Conservation (phyloP, 208 protist species). For the Acanthamoeba castellanii region DNA sequence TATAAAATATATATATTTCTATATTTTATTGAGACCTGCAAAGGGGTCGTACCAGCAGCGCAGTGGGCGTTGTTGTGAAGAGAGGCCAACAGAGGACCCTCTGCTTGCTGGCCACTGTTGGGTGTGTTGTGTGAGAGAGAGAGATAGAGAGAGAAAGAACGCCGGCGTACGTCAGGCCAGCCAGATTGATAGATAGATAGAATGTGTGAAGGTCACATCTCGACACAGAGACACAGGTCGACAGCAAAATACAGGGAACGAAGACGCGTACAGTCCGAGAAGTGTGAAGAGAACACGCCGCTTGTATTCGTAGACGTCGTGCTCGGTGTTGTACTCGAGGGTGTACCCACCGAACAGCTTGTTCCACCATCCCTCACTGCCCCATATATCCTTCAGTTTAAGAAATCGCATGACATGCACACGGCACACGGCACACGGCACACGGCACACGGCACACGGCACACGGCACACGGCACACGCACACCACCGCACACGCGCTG, state of each 20-base stretch:
- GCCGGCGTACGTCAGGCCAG: too few relatives aligned
- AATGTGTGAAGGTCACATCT: not conserved
- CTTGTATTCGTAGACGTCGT: conserved; percentile 34
- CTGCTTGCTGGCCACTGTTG: not conserved
- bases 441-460: too few relatives aligned
- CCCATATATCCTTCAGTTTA: not conserved
- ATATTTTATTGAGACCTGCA: too few relatives aligned
- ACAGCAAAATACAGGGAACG: not conserved
- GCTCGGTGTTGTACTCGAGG: not conserved
- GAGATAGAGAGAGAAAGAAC: not conserved
- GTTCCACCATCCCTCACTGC: conserved; percentile 20
- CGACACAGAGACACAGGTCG: not conserved
- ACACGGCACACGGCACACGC: not conserved
- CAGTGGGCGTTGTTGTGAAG: conserved; percentile 16
- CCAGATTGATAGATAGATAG: too few relatives aligned
- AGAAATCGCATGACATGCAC: not conserved
- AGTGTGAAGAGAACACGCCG: not conserved
- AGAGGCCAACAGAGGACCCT: not conserved
- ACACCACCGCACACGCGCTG: not conserved
- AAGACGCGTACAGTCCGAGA: not conserved
- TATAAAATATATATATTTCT: too few relatives aligned
- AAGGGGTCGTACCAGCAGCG: not conserved
- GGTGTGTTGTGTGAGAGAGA: not conserved
- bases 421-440: not conserved
- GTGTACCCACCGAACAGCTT: not conserved